Evolutionary conservation across 176 grass and related monocot genomes (phyloP).

Genomic region (Eragrostis nindensis): DNA sequence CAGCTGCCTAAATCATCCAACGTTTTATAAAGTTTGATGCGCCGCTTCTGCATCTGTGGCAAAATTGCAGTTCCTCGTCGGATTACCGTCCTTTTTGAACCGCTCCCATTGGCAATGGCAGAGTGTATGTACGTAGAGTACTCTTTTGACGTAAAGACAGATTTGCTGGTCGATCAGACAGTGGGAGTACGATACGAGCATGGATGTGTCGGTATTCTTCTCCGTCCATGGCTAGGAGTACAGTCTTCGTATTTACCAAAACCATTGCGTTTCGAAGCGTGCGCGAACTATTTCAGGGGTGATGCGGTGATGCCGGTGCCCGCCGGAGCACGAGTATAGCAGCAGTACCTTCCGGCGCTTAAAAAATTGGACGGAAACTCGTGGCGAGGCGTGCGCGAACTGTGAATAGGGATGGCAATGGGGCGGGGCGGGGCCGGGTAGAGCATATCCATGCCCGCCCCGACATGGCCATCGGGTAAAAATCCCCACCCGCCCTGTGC

Average conservation of each 20-base stretch:
- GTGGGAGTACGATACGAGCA: too few relatives aligned
- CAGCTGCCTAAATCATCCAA: background rate
- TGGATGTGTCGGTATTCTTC: background rate
- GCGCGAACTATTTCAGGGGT: too few relatives aligned
- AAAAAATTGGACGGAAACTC: background rate
- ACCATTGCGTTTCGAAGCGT: background rate
- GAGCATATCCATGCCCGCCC: too few relatives aligned
- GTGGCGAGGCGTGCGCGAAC: background rate
- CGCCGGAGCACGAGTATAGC: background rate
- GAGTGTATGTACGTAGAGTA: too few relatives aligned
- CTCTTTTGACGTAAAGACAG: too few relatives aligned
- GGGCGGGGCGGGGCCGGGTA: too few relatives aligned
- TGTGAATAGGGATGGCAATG: too few relatives aligned
- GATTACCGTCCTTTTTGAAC: background rate
- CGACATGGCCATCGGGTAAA: too few relatives aligned
- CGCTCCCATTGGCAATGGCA: background rate
- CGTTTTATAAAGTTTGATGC: background rate
- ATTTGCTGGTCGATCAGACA: too few relatives aligned
- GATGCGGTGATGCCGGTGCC: conserved; percentile 9
- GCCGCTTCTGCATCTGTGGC: background rate
- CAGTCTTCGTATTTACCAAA: background rate
- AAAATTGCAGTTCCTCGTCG: background rate
- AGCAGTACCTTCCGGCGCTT: background rate
- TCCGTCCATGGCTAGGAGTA: background rate
- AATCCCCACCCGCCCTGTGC: too few relatives aligned